phyloP scores from a whole-genome alignment of 1,139 yeast genomes.

The Saccharomyces pastorianus region DNA sequence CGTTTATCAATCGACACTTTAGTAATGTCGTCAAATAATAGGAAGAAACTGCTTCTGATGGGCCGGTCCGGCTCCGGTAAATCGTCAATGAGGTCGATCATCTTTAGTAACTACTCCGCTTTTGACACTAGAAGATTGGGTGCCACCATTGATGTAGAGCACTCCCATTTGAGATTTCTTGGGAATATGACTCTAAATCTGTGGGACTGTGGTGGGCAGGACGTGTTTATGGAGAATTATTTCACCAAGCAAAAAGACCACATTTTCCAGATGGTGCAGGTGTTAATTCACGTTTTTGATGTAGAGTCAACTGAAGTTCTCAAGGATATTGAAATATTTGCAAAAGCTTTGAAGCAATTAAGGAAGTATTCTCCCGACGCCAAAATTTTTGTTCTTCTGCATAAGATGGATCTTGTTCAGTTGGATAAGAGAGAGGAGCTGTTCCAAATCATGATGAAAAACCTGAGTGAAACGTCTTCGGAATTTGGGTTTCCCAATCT shows the following conservation, averaged over 20 bases:
- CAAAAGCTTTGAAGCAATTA: slow-evolving; percentile 72
- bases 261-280: slow-evolving; percentile 92
- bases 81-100: slow-evolving; percentile 93
- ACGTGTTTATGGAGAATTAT: slow-evolving; percentile 91
- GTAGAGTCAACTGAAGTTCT: slow-evolving; percentile 88
- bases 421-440: slow-evolving; percentile 78
- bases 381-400: slow-evolving; percentile 82
- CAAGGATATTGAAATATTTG: slow-evolving; percentile 88
- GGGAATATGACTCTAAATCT: slow-evolving; percentile 92
- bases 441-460: slow-evolving; percentile 75
- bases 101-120: slow-evolving; percentile 91
- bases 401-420: slow-evolving; percentile 94
- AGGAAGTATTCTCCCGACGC: slow-evolving; percentile 86
- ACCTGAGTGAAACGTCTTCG: slow-evolving; percentile 65
- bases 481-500: slow-evolving; percentile 66
- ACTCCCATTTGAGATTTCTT: slow-evolving; percentile 81
- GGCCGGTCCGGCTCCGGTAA: slow-evolving; percentile 98
- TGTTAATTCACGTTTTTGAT: slow-evolving; percentile 92
- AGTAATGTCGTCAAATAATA: slow-evolving; percentile 11
- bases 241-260: slow-evolving; percentile 81
- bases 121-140: slow-evolving; percentile 92
- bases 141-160: slow-evolving; percentile 96
- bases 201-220: slow-evolving; percentile 99
- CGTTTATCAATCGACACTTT: background rate
- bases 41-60: slow-evolving; percentile 36